A percentile compares a stretch with the other conserved stretches of the same genome.
phyloP scores from a whole-genome alignment of 108 stramenopile genomes.

The Skeletonema menzelii region DNA sequence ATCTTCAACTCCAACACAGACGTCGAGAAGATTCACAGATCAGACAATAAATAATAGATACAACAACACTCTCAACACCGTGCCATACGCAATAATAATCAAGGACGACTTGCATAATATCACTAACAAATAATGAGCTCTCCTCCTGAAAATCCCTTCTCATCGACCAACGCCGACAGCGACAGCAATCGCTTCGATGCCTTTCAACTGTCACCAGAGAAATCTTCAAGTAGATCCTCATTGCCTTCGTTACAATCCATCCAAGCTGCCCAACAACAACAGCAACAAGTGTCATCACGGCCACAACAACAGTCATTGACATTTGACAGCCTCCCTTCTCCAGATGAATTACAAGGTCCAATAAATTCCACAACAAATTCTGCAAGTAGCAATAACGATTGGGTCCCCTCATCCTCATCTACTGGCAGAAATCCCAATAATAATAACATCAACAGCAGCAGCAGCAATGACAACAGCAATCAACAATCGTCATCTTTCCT shows the following conservation, averaged over 20 bases:
- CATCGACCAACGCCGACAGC: background rate
- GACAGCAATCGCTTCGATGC: background rate
- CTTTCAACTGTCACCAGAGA: background rate
- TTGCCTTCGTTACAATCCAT: background rate
- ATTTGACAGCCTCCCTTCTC: constrained; percentile 23
- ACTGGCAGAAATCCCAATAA: background rate
- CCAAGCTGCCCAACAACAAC: background rate
- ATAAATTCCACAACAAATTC: constrained; percentile 2
- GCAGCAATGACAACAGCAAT: constrained; percentile 4
- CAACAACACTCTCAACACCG: too few relatives aligned
- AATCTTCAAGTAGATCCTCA: background rate
- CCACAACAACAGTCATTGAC: too few relatives aligned
- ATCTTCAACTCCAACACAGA: too few relatives aligned
- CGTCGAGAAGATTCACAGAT: too few relatives aligned
- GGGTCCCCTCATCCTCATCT: constrained; percentile 15
- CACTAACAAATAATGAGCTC: background rate
- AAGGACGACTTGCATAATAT: too few relatives aligned
- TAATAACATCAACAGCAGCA: background rate
- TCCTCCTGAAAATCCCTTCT: background rate
- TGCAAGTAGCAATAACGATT: background rate
- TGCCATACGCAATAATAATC: too few relatives aligned
- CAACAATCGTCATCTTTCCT: constrained; percentile 12
- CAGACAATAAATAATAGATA: too few relatives aligned
- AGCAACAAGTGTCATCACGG: background rate
- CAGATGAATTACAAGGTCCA: constrained; percentile 31